A percentile compares a stretch with the other conserved stretches of the same genome.
phyloP scores from a whole-genome alignment of 495 filamentous ascomycete species.

The Tuber melanosporum region DNA sequence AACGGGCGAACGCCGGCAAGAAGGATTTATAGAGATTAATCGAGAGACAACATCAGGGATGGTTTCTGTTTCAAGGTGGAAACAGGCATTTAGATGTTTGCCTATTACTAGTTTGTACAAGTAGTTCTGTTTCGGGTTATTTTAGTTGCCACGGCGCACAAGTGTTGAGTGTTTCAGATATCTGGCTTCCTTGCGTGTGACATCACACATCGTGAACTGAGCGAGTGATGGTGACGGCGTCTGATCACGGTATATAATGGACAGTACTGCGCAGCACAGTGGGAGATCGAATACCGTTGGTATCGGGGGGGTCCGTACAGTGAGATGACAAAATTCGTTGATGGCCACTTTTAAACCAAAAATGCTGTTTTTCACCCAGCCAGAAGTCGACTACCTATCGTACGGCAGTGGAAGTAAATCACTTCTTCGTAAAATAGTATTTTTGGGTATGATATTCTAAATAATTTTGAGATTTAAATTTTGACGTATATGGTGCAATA shows the following conservation, averaged over 20 bases:
- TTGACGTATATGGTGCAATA: too few species aligned
- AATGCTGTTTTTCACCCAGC: too few species aligned
- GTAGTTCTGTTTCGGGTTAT: background rate
- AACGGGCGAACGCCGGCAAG: background rate
- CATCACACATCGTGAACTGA: background rate
- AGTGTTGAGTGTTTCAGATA: background rate
- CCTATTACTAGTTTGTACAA: too few species aligned
- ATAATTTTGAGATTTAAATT: too few species aligned
- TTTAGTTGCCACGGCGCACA: background rate
- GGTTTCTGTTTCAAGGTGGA: background rate
- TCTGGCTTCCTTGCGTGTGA: background rate
- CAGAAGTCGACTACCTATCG: too few species aligned
- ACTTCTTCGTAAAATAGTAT: too few species aligned
- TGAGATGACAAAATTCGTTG: too few species aligned
- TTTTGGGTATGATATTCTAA: too few species aligned
- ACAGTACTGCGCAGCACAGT: background rate
- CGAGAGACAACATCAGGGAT: background rate
- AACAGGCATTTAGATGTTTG: background rate
- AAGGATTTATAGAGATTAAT: background rate
- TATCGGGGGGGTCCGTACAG: too few species aligned
- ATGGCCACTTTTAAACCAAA: too few species aligned
- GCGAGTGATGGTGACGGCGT: background rate
- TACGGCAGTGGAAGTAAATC: too few species aligned
- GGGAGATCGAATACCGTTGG: too few species aligned
- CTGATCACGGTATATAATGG: background rate